These are phyloP conservation scores for Lavandula angustifolia DNA, from an alignment of 257 asterid genomes.

Conservation along the genomic window DNA sequence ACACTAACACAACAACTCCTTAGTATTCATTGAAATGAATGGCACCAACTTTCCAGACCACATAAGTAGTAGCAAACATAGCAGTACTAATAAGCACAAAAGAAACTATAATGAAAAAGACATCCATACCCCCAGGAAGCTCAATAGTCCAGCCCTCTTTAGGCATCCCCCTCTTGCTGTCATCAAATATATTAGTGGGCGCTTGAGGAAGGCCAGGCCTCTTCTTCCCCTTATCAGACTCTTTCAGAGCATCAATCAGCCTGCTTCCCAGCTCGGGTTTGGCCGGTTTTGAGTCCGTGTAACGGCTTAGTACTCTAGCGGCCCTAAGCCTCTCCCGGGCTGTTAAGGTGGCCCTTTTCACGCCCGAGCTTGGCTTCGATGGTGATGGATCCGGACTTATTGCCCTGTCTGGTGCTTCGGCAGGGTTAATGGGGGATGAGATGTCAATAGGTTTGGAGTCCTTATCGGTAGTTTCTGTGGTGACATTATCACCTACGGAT, in stretches of 20 bases:
- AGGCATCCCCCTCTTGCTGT: slow-evolving; percentile 82
- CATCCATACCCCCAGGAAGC: slow-evolving; percentile 69
- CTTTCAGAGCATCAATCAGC: slow-evolving; percentile 66
- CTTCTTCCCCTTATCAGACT: slow-evolving; percentile 75
- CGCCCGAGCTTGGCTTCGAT: slow-evolving; percentile 38
- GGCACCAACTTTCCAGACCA: slow-evolving; percentile 94
- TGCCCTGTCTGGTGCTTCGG: too few relatives aligned
- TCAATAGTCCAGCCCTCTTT: slow-evolving; percentile 69
- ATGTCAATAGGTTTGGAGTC: slow-evolving; percentile 37
- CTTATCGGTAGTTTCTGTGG: slow-evolving; percentile 41
- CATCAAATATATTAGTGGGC: slow-evolving; percentile 71
- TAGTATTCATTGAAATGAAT: slow-evolving; percentile 84
- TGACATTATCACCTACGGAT: slow-evolving; percentile 49
- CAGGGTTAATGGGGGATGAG: slow-evolving; percentile 25
- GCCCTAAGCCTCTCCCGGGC: slow-evolving; percentile 95
- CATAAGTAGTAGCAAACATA: slow-evolving; percentile 82
- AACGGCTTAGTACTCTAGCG: slow-evolving; percentile 86
- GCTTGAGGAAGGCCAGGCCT: slow-evolving; percentile 86
- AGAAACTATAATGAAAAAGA: slow-evolving; percentile 56
- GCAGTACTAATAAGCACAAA: slow-evolving; percentile 73
- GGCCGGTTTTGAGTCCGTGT: slow-evolving; percentile 69
- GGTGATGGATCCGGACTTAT: slow-evolving; percentile 36
- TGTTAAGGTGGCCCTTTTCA: slow-evolving; percentile 68
- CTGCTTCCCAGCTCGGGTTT: slow-evolving; percentile 67
- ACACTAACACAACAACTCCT: slow-evolving; percentile 22